Conservation (phyloP, 768 basidiomycete genomes). For the Leccinellum rugosiceps region DNA sequence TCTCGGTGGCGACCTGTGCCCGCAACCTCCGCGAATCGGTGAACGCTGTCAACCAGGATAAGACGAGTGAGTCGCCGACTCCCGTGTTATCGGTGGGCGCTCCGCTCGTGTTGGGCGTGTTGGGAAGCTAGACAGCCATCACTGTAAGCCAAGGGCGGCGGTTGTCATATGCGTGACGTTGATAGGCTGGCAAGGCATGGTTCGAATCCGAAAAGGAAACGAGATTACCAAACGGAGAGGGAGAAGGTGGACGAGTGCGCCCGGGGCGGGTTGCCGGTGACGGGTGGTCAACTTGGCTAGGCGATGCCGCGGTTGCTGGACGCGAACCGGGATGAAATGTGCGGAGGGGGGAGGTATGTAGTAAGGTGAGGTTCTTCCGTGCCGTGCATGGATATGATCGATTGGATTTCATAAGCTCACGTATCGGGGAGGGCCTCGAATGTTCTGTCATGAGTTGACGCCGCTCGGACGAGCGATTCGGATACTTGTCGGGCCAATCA, state of each 20-base stretch:
- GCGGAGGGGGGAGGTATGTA: not conserved
- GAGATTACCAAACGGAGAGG: not conserved
- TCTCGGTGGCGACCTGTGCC: not conserved
- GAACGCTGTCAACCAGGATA: not conserved
- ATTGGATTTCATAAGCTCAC: not conserved
- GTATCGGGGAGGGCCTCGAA: not conserved
- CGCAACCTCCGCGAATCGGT: not conserved
- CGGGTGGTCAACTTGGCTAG: not conserved
- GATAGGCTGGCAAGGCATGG: not conserved
- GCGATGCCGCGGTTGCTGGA: constrained; percentile 5
- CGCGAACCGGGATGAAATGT: not conserved
- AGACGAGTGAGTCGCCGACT: not conserved
- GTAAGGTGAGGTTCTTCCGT: constrained; percentile 1
- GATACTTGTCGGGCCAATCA: not conserved
- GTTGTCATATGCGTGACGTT: constrained; percentile 6
- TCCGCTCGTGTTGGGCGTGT: not conserved
- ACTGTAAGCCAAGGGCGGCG: not conserved
- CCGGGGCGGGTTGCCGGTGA: not conserved
- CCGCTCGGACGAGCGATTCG: not conserved
- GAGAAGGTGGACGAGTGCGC: not conserved
- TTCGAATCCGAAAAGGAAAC: not conserved
- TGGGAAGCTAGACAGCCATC: not conserved
- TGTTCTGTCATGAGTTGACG: not conserved
- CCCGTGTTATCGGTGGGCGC: not conserved
- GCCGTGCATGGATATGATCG: not conserved